These are phyloP conservation scores for Davidsoniella australis DNA, from an alignment of 2,329 filamentous ascomycete genomes.

Conservation along the genomic window DNA sequence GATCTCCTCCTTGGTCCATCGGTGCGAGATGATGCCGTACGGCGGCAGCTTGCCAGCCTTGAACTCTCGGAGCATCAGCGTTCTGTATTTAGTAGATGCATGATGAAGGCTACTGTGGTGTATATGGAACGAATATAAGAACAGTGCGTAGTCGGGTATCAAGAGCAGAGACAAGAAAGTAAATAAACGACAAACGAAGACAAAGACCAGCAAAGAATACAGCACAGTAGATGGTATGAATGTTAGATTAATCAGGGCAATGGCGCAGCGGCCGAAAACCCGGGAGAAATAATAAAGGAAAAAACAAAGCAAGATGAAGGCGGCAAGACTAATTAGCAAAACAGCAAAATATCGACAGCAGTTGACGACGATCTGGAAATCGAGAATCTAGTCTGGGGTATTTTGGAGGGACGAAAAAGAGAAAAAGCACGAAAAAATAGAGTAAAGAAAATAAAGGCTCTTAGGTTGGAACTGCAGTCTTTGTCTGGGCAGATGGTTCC, in stretches of 20 bases:
- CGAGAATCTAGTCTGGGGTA: no score
- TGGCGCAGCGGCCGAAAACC: neutral
- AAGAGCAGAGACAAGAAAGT: neutral
- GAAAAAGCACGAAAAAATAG: neutral
- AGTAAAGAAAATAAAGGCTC: no score
- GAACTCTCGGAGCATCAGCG: slow-evolving; percentile 10
- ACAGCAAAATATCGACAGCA: neutral
- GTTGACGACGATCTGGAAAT: no score
- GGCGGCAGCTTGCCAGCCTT: slow-evolving; percentile 2
- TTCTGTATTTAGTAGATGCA: slow-evolving; percentile 11
- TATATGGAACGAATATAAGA: neutral
- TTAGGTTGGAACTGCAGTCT: no score
- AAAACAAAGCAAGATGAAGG: neutral
- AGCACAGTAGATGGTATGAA: no score
- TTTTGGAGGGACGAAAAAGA: no score
- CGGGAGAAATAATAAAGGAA: neutral
- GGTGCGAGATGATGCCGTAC: slow-evolving; percentile 11
- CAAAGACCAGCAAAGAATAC: neutral
- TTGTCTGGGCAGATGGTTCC: no score
- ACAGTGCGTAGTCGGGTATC: neutral
- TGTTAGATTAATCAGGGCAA: no score
- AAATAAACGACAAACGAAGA: neutral
- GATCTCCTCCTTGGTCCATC: slow-evolving; percentile 7
- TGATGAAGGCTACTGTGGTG: neutral
- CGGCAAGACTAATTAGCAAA: neutral